Base-by-base conservation (phyloP, 129 eudicot species). In the Scalesia atractyloides region DNA sequence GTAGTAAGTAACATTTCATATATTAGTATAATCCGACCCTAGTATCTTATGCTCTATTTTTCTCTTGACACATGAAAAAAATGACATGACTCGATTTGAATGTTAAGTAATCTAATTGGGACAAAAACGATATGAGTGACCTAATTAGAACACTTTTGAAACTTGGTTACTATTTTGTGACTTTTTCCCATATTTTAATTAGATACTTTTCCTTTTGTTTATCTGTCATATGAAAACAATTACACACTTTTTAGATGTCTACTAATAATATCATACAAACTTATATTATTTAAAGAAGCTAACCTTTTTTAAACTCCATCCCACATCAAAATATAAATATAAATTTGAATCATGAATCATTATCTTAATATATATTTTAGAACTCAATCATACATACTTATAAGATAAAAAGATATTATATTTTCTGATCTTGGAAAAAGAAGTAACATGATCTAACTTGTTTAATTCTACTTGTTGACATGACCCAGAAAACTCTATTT, bases 121-220 rank as follows among this genome's bases (percentile, higher is more conserved):
- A n/a, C n/a, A n/a, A n/a, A n/a, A n/a, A n/a, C n/a, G n/a, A n/a
- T n/a, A n/a, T n/a, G n/a, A n/a, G n/a, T n/a, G n/a, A n/a, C n/a
- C n/a, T n/a, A n/a, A n/a, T n/a, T n/a, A n/a, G n/a, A n/a, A n/a
- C n/a, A n/a, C n/a, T n/a, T n/a, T n/a, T n/a, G n/a, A n/a, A n/a
- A n/a, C n/a, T n/a, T n/a, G n/a, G n/a, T n/a, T n/a, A n/a, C n/a
- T n/a, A n/a, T n/a, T n/a, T n/a, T n/a, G n/a, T n/a, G n/a, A n/a
- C n/a, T n/a, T n/a, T n/a, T n/a, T 7, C 64, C 67, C 34, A 70
- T 71, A 43, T 78, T 58, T 36, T 76, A 67, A 26, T 68, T 50
- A 44, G 22, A 11, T 57, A 57, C 37, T 57, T 49, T 15, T 7
- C 17, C 46, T 46, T 22, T 57, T 57, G 6, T 8, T 36, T 57